Conservation (phyloP, 768 basidiomycete genomes). For the Termitomyces sp. region DNA sequence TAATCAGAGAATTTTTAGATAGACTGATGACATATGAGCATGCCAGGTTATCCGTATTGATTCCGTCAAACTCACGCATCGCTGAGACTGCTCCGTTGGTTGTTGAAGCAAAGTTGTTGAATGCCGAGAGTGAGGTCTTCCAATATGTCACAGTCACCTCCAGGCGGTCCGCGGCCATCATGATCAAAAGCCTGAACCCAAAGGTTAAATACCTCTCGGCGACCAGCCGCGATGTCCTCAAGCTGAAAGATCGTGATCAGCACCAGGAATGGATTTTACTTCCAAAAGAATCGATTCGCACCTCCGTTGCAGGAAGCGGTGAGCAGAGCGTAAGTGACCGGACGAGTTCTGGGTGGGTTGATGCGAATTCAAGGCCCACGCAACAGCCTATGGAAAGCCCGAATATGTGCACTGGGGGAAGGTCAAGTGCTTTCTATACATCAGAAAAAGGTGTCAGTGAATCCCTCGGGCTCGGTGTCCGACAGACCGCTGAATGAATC, state of each 20-base stretch:
- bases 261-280: neutral
- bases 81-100: constrained; percentile 8
- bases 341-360: constrained; percentile 15
- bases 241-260: constrained; percentile 10
- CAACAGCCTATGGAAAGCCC: constrained; percentile 20
- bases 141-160: constrained; percentile 7
- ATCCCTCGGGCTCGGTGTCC: neutral
- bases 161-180: constrained; percentile 5
- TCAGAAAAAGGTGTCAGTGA: neutral
- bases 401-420: constrained; percentile 23
- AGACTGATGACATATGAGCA: constrained; percentile 4
- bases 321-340: constrained; percentile 21
- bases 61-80: constrained; percentile 9
- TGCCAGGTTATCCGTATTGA: neutral
- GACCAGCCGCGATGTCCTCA: constrained; percentile 14
- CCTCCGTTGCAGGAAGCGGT: constrained; percentile 20
- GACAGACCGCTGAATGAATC: neutral
- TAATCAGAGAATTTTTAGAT: constrained; percentile 7
- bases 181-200: constrained; percentile 17
- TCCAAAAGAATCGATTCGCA: neutral
- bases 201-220: constrained; percentile 14
- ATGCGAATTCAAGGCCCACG: constrained; percentile 19
- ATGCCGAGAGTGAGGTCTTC: constrained; percentile 14
- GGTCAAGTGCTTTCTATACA: constrained; percentile 20
- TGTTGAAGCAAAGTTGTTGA: constrained; percentile 16